Percentiles rank a stretch among this genome's conserved stretches.
phyloP scores from a whole-genome alignment of 371 early-diverging fungal genomes.

The Mortierella sp. region DNA sequence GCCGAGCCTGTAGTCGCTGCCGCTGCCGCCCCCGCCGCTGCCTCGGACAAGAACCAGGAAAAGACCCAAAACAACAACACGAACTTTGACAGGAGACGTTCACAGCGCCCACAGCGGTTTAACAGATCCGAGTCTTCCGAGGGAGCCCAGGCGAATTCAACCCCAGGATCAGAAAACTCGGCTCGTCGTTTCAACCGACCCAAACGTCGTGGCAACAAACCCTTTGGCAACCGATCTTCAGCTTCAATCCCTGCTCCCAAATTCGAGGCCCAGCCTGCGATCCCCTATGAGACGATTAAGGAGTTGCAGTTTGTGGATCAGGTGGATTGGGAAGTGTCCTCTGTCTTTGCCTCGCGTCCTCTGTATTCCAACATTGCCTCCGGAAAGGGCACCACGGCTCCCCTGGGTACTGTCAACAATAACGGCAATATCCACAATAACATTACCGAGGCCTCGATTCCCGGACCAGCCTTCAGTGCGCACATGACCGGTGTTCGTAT shows the following conservation, averaged over 20 bases:
- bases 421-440: background rate
- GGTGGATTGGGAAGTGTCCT: constrained; percentile 43
- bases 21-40: background rate
- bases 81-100: too few species aligned
- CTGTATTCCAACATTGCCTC: constrained; percentile 40
- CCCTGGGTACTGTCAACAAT: constrained; percentile 27
- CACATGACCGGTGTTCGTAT: constrained; percentile 29
- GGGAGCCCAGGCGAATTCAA: too few species aligned
- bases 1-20: background rate
- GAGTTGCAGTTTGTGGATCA: constrained; percentile 36
- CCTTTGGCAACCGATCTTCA: background rate
- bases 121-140: too few species aligned
- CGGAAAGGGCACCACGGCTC: constrained; percentile 18
- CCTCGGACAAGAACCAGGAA: background rate
- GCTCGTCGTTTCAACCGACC: constrained; percentile 4
- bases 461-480: constrained; percentile 25
- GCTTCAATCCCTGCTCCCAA: constrained; percentile 13
- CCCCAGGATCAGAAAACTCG: background rate
- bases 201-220: too few species aligned
- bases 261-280: constrained; percentile 25
- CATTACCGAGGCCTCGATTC: background rate
- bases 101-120: too few species aligned
- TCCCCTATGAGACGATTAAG: constrained; percentile 34
- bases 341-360: constrained; percentile 36
- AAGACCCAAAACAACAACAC: too few species aligned